Conservation (phyloP, 495 filamentous ascomycete species). For the Daldinia caldariorum region DNA sequence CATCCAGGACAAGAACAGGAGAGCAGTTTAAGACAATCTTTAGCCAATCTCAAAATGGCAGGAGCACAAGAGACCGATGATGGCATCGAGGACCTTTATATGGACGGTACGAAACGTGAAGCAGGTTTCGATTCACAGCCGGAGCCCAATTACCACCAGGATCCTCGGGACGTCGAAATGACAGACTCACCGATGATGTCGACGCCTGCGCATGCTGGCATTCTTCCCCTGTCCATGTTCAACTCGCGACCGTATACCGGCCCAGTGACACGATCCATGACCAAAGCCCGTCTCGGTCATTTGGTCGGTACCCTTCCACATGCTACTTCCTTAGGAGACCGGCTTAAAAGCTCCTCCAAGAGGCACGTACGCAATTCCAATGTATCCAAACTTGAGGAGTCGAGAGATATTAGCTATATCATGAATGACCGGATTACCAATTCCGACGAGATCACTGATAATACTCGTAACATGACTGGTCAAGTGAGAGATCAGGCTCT, state of each 20-base stretch:
- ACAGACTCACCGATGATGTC: constrained; percentile 19
- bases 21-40: background rate
- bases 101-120: background rate
- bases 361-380: background rate
- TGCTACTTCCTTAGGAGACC: constrained; percentile 8
- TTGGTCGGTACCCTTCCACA: background rate
- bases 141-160: background rate
- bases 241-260: constrained; percentile 3
- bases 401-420: constrained; percentile 16
- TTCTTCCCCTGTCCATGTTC: background rate
- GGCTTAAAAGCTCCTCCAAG: constrained; percentile 23
- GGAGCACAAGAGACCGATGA: background rate
- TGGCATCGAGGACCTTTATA: background rate
- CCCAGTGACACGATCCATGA: constrained; percentile 36
- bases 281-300: background rate
- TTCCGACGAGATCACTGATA: background rate
- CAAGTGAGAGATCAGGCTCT: constrained; percentile 5
- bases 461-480: background rate
- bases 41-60: background rate
- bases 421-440: constrained; percentile 2
- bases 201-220: constrained; percentile 15
- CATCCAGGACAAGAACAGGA: background rate
- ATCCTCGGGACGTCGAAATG: constrained; percentile 23
- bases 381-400: constrained; percentile 26
- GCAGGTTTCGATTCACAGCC: background rate